A percentile compares a stretch with the other conserved stretches of the same genome.
Conservation (phyloP, 768 basidiomycete species). For the Trametopsis cervina region DNA sequence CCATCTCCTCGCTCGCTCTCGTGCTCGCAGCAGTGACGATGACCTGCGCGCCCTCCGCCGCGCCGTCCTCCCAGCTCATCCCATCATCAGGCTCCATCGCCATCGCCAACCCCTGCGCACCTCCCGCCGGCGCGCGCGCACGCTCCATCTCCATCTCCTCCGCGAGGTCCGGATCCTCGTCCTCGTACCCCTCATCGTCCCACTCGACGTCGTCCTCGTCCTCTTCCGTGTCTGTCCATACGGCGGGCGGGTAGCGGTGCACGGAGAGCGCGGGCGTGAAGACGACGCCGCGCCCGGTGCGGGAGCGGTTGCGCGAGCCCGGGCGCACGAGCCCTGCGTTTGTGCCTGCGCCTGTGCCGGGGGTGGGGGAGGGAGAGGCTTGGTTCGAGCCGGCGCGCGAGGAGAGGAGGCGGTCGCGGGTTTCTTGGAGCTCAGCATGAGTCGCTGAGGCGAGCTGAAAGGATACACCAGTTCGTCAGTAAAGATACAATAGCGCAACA, state of each 20-base stretch:
- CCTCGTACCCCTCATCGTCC: slow-evolving; percentile 63
- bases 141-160: slow-evolving; percentile 46
- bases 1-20: background rate
- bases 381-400: slow-evolving; percentile 42
- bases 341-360: slow-evolving; percentile 27
- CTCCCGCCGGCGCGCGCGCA: slow-evolving; percentile 24
- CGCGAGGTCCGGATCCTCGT: slow-evolving; percentile 58
- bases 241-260: slow-evolving; percentile 73
- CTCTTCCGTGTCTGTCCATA: slow-evolving; percentile 75
- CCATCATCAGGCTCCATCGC: slow-evolving; percentile 72
- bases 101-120: slow-evolving; percentile 15
- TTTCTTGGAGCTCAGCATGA: slow-evolving; percentile 51
- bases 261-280: slow-evolving; percentile 67
- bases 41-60: slow-evolving; percentile 35
- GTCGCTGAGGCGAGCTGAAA: slow-evolving; percentile 68
- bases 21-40: background rate
- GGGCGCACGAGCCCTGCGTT: too few species aligned
- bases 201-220: slow-evolving; percentile 48
- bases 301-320: slow-evolving; percentile 28
- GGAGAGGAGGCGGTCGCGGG: slow-evolving; percentile 46
- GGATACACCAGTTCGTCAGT: background rate
- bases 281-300: slow-evolving; percentile 39
- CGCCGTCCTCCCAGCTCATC: slow-evolving; percentile 81
- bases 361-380: slow-evolving; percentile 43
- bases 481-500: slow-evolving; percentile 3